Base-by-base conservation (phyloP, 495 filamentous ascomycete genomes). In the Daldinia caldariorum region DNA sequence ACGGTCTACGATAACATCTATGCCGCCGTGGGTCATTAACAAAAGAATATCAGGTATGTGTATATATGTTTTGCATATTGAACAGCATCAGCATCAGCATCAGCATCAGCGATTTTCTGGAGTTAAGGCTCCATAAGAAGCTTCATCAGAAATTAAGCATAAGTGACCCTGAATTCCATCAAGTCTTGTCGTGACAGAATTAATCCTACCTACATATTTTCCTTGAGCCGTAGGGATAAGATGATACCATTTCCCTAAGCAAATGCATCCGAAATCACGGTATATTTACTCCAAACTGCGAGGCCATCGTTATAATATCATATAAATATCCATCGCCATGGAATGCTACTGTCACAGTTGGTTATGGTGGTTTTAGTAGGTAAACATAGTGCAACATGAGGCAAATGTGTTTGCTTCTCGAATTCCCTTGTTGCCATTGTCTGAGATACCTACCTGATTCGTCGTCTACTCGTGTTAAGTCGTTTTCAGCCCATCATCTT, bases 1-100 rank as follows among this genome's bases (percentile, higher is more conserved):
- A 90, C 86, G 71, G 80, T 90, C 18, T 97, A 93, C 82, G 92
- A 97, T 73, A 79, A 76, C 31, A 76, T 88, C 26, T 86, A 82
- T 70, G 50, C 13, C 26, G 64, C 50, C 31, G 35, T 62, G 12
- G 61, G 70, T 2, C 60, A 72, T 9, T 72, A 53, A 37, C 22
- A 34, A 2, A 9, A 32, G 3, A 14, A 18, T 13, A 14, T 18
- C 18, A 35, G 49, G 38, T 50, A 51, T 63, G 61, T 54, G 57
- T 66, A 32, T 63, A 66, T 59, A 60, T 61, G 55, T 62, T 29
- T 61, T 58, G 50, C 57, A 66, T 66, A 71, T 32, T 26, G 37
- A 37, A 54, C 32, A 45, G 35, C 68, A 62, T 66, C 35, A 37
- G 31, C 12, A 50, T 60, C 32, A 45, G 35, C 68, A 62, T 66